These are phyloP conservation scores for Marasmius sp. DNA, from an alignment of 1,284 basidiomycete genomes.

Conservation along the genomic window DNA sequence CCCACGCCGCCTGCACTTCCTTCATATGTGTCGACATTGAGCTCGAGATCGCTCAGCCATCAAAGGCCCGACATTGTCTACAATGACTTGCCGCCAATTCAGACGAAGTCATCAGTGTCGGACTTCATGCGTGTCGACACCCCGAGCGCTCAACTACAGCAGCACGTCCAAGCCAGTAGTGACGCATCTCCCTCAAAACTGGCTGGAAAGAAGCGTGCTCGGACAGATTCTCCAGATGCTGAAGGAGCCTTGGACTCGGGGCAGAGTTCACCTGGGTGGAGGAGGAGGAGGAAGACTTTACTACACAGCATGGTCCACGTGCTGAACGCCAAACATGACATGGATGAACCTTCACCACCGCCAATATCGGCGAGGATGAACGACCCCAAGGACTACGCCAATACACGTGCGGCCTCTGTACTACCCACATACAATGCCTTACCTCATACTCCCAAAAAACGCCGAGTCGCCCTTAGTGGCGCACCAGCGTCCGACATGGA, in stretches of 20 bases:
- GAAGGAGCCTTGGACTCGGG: conserved; percentile 34
- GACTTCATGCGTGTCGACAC: conserved; percentile 34
- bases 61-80: conserved; percentile 40
- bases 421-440: conserved; percentile 40
- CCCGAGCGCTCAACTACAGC: conserved; percentile 25
- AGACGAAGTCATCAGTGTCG: conserved; percentile 35
- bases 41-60: conserved; percentile 48
- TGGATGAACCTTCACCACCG: conserved; percentile 35
- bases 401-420: conserved; percentile 28
- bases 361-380: conserved; percentile 21
- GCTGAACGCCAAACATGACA: conserved; percentile 55
- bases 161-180: conserved; percentile 31
- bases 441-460: conserved; percentile 61
- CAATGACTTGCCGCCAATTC: conserved; percentile 65
- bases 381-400: conserved; percentile 17
- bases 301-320: no score
- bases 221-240: conserved; percentile 37
- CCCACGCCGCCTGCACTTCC: conserved; percentile 67
- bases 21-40: conserved; percentile 73
- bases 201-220: conserved; percentile 45
- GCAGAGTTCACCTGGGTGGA: conserved; percentile 49
- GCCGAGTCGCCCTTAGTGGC: conserved; percentile 68
- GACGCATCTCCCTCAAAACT: conserved; percentile 16
- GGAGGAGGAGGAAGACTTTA: conserved; percentile 63
- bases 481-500: conserved; percentile 55